phyloP scores from a whole-genome alignment of 805 yeast species.

The Saccharomyces paradoxus region DNA sequence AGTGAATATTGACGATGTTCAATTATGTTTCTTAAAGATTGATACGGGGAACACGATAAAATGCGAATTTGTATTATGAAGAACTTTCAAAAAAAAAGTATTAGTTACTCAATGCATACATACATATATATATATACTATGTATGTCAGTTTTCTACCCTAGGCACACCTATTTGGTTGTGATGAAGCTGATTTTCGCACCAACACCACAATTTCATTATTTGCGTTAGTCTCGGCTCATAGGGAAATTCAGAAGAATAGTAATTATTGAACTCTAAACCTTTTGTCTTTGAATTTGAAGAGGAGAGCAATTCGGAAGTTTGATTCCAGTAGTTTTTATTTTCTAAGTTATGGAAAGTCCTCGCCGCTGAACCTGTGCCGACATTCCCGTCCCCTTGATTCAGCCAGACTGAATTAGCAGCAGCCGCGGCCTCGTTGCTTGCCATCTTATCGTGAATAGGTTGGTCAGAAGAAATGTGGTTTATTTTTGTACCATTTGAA shows the following conservation, averaged over 20 bases:
- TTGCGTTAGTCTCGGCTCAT: constrained; percentile 39
- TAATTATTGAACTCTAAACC: background rate
- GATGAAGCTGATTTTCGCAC: constrained; percentile 47
- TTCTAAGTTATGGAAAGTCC: background rate
- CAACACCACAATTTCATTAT: constrained; percentile 56
- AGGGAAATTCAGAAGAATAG: constrained; percentile 9
- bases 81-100: background rate
- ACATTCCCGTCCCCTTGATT: background rate
- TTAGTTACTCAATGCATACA: background rate
- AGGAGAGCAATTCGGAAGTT: background rate
- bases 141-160: constrained; percentile 19
- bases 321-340: background rate
- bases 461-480: background rate
- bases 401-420: background rate
- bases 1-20: constrained; percentile 35
- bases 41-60: constrained; percentile 44
- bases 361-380: background rate
- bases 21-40: constrained; percentile 43
- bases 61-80: constrained; percentile 29
- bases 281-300: background rate
- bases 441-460: background rate
- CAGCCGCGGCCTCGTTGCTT: background rate
- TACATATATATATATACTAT: background rate
- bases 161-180: constrained; percentile 32
- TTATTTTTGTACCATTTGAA: background rate